Conservation (phyloP, 306 rosid genomes). For the Phaseolus lunatus region DNA sequence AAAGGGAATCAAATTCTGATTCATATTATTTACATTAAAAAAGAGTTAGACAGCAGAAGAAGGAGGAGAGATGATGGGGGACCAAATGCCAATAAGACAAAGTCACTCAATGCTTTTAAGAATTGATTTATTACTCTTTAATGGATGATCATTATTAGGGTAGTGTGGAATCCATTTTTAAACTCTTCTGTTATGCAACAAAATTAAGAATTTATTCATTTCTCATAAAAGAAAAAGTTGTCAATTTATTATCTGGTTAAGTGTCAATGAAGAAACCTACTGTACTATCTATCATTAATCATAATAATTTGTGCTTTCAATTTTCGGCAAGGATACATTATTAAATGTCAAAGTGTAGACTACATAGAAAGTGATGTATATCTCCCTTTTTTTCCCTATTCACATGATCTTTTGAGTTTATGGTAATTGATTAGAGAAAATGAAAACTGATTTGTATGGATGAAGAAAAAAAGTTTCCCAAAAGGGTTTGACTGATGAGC, state of each 20-base stretch:
- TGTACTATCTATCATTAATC: constrained; percentile 26
- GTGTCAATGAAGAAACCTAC: constrained; percentile 39
- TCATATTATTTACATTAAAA: constrained; percentile 42
- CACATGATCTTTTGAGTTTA: neutral
- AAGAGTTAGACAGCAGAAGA: constrained; percentile 24
- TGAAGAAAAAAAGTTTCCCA: neutral
- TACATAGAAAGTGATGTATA: neutral
- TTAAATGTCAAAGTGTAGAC: neutral
- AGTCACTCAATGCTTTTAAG: constrained; percentile 38
- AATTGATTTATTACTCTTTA: constrained; percentile 49
- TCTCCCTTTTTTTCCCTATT: neutral
- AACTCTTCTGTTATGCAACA: constrained; percentile 31
- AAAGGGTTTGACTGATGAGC: constrained; percentile 38
- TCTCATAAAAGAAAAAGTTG: neutral
- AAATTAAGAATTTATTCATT: constrained; percentile 37
- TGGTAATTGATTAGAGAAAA: neutral
- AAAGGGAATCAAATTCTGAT: constrained; percentile 60
- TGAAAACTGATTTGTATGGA: neutral
- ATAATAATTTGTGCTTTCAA: constrained; percentile 16
- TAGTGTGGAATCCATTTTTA: constrained; percentile 45
- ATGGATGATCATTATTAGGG: constrained; percentile 49
- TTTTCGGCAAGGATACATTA: constrained; percentile 27
- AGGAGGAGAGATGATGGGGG: constrained; percentile 41
- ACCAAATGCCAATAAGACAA: constrained; percentile 57
- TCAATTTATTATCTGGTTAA: constrained; percentile 38